Percentiles rank a stretch among this genome's conserved stretches.
Evolutionary conservation across 208 protist species (phyloP).

Genomic region (Strigomonas culicis): DNA sequence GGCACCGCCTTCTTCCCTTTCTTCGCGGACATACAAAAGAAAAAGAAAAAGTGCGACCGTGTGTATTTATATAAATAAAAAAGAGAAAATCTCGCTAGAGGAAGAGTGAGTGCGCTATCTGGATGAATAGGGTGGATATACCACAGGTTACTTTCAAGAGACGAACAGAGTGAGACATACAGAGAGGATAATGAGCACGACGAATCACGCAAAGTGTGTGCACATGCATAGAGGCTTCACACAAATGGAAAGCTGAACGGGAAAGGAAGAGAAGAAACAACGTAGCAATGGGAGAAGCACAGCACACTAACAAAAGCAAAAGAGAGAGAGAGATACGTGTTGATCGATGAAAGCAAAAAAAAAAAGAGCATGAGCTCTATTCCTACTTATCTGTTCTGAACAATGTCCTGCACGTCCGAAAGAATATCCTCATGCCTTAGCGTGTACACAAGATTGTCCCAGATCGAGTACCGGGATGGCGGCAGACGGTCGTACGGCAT

Average conservation of each 20-base stretch:
- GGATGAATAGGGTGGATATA: no score
- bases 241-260: no score
- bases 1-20: slow-evolving; percentile 42
- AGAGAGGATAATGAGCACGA: no score
- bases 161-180: no score
- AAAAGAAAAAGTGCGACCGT: not conserved
- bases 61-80: slow-evolving; percentile 1
- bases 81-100: slow-evolving; percentile 8
- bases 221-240: no score
- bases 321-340: not conserved
- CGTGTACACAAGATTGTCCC: slow-evolving; percentile 80
- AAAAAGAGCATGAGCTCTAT: not conserved
- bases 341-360: not conserved
- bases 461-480: slow-evolving; percentile 69
- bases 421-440: slow-evolving; percentile 83
- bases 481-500: slow-evolving; percentile 43
- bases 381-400: slow-evolving; percentile 65
- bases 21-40: not conserved
- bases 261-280: no score
- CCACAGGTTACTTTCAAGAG: no score
- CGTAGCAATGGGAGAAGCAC: not conserved
- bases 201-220: no score
- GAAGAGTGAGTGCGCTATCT: no score
- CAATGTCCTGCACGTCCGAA: slow-evolving; percentile 67
- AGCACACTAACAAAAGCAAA: not conserved